Evolutionary conservation across 495 filamentous ascomycete species (phyloP), one percentile per base, ranked within the genome.

Genomic region (Penicillium ucsense): DNA sequence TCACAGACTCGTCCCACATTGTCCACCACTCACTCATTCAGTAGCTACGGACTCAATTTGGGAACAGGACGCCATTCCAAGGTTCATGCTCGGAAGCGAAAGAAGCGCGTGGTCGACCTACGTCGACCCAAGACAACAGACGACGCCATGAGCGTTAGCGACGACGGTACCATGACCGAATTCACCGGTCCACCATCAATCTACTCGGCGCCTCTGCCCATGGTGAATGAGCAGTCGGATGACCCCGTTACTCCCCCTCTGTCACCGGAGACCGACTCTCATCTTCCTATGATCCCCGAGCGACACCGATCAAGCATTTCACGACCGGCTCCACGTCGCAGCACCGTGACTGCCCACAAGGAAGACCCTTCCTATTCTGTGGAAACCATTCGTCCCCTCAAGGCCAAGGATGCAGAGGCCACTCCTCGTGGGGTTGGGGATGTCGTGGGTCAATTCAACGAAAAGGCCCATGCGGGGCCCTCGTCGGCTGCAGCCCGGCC

Each of bases 91-190:
- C 77, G 87, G 31, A 90, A 84, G 61, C 85, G 88, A 63, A 97
- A 95, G 77, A 89, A 81, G 50, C 79, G 92, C n/a, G 86, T 98
- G 31, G 88, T 98, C 48, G 89, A 97, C 61, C 67, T 98, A 38
- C 84, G 90, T 5, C 79, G 77, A 49, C 75, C 76, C 35, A 81
- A 75, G 59, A 64, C 75, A n/a, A 66, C 68, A 11, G 68, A 70
- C 36, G 75, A 78, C 33, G 71, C 73, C n/a, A 75, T 80, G 51
- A 76, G 73, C 45, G 67, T 71, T 12, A 78, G 75, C 59, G 75
- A 73, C 42, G 75, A 75, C 31, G 72, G 66, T 47, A 56, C 65
- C 5, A 56, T 67, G 27, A 70, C 69, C 31, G 69, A 68, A 38
- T 62, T 64, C 3, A 62, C 58, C 12, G 60, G 64, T 38, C 55